Conservation (phyloP, 768 basidiomycete genomes). For the Cyclocybe aegerita region DNA sequence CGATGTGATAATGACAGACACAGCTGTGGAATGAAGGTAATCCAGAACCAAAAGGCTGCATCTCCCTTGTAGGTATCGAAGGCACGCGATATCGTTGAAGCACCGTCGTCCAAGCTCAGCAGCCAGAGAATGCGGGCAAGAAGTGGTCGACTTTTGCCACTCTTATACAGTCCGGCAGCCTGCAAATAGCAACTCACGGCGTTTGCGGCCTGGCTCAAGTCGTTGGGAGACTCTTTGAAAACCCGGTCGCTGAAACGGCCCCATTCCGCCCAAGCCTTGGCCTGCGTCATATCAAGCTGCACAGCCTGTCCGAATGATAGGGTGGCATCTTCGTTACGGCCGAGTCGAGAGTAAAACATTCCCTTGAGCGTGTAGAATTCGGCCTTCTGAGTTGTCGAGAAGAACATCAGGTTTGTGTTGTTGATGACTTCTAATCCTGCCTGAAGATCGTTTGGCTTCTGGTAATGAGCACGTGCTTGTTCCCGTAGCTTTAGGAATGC, state of each 20-base stretch:
- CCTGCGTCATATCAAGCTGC: constrained; percentile 90
- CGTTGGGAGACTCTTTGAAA: constrained; percentile 82
- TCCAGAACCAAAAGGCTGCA: constrained; percentile 98
- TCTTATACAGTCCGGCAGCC: constrained; percentile 95
- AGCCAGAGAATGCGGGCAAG: constrained; percentile 96
- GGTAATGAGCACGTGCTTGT: constrained; percentile 97
- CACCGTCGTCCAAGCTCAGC: constrained; percentile 84
- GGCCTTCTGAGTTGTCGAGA: constrained; percentile 90
- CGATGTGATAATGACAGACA: constrained; percentile 86
- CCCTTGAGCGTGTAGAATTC: constrained; percentile 99
- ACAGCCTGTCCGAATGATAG: constrained; percentile 92
- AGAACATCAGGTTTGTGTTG: constrained; percentile 99
- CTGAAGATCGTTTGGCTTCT: constrained; percentile 89
- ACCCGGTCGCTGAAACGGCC: constrained; percentile 90
- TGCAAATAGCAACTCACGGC: constrained; percentile 98
- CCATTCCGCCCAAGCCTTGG: constrained; percentile 99
- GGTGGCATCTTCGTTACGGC: constrained; percentile 87
- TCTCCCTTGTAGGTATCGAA: constrained; percentile 98
- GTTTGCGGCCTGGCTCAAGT: constrained; percentile 76
- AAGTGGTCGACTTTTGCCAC: constrained; percentile 85
- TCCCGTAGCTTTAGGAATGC: constrained; percentile 98
- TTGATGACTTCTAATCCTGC: constrained; percentile 98
- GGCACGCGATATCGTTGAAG: constrained; percentile 68
- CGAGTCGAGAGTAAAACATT: constrained; percentile 93
- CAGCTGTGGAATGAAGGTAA: constrained; percentile 93